Base-by-base conservation (phyloP, 306 rosid species). In the Dryas drummondii region DNA sequence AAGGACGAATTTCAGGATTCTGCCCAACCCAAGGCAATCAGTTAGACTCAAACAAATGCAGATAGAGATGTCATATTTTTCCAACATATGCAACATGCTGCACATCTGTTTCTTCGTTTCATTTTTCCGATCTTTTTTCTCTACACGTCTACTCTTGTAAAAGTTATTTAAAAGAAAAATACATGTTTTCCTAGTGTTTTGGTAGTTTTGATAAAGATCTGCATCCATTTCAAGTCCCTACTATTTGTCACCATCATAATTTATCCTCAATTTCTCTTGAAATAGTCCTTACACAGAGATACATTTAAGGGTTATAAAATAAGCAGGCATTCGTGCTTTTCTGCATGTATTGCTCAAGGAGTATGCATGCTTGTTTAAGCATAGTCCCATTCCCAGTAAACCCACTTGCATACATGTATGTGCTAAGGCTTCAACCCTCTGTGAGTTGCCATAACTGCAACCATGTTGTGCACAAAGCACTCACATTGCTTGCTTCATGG, bases 1-100 rank as follows among this genome's bases (percentile, higher is more conserved):
- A 60, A n/a, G 91, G 89, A 54, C 82, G 81, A 45, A 91, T 83
- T 82, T 75, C 70, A 19, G 88, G 91, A 79, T 91, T 87, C 98
- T 90, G 74, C 64, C 68, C 59, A 86, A 44, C 22, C 66, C 58
- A 84, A 52, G 9, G 10, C 8, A 68, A 59, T 37, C 37, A 80
- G 52, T 75, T 44, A 67, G 15, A 69, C 48, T 58, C 69, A 10
- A 45, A 76, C 22, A 67, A 47, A 13, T 17, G 6, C 22, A 32
- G 15, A 53, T 17, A 37, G 22, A 71, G 12, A 71, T n/a, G 70
- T 2, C 44, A 7, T 9, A 11, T 46, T 63, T 58, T 63, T 42
- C 74, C 50, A 49, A 54, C 17, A 70, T 49, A 22, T 11, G 49
- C 74, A 57, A 77, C 50, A 15, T 26, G 44, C 58, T 17, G 40